Evolutionary conservation across 2,329 filamentous ascomycete species (phyloP).

Genomic region (Phyllosticta paracitricarpa): DNA sequence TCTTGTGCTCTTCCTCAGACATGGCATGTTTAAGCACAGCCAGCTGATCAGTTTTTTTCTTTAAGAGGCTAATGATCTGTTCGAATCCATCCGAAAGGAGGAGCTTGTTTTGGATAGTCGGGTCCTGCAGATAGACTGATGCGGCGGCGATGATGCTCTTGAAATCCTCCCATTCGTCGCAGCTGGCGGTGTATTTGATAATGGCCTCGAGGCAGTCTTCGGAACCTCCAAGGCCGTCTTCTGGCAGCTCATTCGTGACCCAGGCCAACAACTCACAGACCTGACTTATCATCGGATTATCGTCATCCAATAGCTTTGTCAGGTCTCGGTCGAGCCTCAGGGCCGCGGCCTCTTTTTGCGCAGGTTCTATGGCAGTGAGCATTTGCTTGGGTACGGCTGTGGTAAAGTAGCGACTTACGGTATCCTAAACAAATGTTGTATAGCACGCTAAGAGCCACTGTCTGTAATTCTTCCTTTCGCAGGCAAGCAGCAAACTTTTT

Average conservation of each 20-base stretch:
- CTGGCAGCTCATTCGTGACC: slow-evolving; percentile 26
- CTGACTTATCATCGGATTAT: slow-evolving; percentile 19
- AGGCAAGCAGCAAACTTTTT: slow-evolving; percentile 20
- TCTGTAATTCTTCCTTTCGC: slow-evolving; percentile 15
- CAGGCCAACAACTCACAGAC: slow-evolving; percentile 25
- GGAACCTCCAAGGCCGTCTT: slow-evolving; percentile 2
- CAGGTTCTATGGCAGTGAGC: slow-evolving; percentile 18
- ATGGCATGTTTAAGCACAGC: neutral
- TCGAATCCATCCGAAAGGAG: slow-evolving; percentile 21
- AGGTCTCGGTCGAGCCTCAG: slow-evolving; percentile 23
- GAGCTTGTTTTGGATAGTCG: slow-evolving; percentile 24
- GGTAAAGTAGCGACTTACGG: slow-evolving; percentile 17
- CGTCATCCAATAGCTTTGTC: slow-evolving; percentile 19
- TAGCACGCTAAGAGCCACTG: slow-evolving; percentile 29
- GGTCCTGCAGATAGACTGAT: slow-evolving; percentile 24
- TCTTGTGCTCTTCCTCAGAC: slow-evolving; percentile 4
- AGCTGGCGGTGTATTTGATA: neutral
- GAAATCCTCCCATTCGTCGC: slow-evolving; percentile 10
- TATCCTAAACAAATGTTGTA: slow-evolving; percentile 36
- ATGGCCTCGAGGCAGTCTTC: slow-evolving; percentile 5
- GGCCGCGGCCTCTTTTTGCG: slow-evolving; percentile 23
- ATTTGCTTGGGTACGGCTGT: neutral
- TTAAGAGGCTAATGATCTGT: slow-evolving; percentile 20
- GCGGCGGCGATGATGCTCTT: slow-evolving; percentile 7
- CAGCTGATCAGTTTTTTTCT: slow-evolving; percentile 15